phyloP scores from a whole-genome alignment of 345 rosid genomes.

The Melaleuca quinquenervia region DNA sequence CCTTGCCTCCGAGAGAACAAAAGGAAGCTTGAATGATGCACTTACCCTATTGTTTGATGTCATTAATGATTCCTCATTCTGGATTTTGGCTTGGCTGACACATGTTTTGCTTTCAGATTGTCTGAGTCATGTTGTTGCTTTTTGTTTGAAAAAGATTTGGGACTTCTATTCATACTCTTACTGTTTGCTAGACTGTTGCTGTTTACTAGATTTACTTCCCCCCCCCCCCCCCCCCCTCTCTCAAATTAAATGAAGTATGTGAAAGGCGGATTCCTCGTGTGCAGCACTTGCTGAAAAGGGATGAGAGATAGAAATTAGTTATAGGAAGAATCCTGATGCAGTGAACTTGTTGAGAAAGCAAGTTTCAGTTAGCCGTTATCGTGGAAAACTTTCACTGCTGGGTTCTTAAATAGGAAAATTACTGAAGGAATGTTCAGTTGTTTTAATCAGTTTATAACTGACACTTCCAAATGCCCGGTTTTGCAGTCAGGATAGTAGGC shows the following conservation, averaged over 20 bases:
- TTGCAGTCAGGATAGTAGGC: slow-evolving; percentile 94
- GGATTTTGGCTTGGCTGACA: not conserved
- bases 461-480: slow-evolving; percentile 9
- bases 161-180: not conserved
- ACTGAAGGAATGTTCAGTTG: not conserved
- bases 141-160: not conserved
- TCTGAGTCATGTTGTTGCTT: not conserved
- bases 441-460: not conserved
- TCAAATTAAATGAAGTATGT: not conserved
- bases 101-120: not conserved
- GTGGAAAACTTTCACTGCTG: not conserved
- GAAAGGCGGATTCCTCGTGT: not conserved
- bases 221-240: no score
- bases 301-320: not conserved
- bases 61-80: not conserved
- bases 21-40: not conserved
- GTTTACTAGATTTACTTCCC: no score
- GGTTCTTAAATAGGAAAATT: not conserved
- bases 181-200: not conserved
- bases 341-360: not conserved
- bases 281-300: not conserved
- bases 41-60: not conserved
- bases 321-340: not conserved
- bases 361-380: not conserved
- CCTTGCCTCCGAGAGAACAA: not conserved